phyloP scores from a whole-genome alignment of 768 basidiomycete species.

The Xerocomellus chrysenteron region DNA sequence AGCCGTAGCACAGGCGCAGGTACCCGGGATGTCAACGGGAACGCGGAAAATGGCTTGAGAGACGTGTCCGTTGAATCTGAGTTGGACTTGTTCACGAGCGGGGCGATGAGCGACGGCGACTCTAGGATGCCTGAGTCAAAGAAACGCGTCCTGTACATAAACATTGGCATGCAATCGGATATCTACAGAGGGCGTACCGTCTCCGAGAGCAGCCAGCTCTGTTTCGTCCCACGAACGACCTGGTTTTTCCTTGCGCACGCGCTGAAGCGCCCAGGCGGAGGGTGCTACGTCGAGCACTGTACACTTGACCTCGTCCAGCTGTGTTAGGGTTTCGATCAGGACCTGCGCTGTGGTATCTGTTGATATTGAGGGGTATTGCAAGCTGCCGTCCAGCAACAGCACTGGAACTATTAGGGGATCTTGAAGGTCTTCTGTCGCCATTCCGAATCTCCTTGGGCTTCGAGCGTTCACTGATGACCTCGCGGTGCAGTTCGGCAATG shows the following conservation, averaged over 20 bases:
- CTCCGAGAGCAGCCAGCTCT: conserved; percentile 61
- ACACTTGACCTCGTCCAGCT: conserved; percentile 46
- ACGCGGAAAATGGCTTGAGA: conserved; percentile 64
- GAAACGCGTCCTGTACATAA: conserved; percentile 10
- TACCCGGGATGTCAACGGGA: conserved; percentile 65
- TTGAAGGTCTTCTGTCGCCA: conserved; percentile 29
- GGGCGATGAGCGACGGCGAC: conserved; percentile 45
- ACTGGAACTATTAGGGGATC: conserved; percentile 55
- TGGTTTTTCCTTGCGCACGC: conserved; percentile 52
- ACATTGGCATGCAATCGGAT: background rate
- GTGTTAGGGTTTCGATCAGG: conserved; percentile 53
- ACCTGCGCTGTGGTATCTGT: conserved; percentile 56
- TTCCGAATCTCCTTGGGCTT: background rate
- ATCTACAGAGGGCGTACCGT: conserved; percentile 45
- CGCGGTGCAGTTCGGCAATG: background rate
- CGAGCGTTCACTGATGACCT: background rate
- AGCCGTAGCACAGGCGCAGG: conserved; percentile 67
- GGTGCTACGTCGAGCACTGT: conserved; percentile 59
- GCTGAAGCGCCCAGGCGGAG: conserved; percentile 68
- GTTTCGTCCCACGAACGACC: conserved; percentile 72
- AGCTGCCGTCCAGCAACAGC: conserved; percentile 53
- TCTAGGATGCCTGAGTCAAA: conserved; percentile 47
- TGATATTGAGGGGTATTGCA: conserved; percentile 61
- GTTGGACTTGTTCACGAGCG: conserved; percentile 46
- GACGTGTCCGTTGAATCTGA: conserved; percentile 25